Evolutionary conservation across 345 rosid species (phyloP).

Genomic region (Salix brachista): DNA sequence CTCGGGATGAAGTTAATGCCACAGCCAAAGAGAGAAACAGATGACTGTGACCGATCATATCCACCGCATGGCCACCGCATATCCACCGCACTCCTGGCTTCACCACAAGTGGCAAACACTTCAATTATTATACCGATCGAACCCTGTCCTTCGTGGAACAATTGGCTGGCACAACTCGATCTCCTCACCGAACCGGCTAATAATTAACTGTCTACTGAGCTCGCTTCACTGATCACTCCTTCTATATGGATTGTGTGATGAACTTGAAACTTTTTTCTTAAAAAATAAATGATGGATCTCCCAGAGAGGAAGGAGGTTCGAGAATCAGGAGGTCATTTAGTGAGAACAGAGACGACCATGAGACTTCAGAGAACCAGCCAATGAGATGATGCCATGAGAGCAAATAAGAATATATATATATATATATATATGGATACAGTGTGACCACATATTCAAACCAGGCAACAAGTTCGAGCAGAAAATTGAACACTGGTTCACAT

Average conservation of each 20-base stretch:
- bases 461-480: background rate
- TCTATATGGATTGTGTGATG: background rate
- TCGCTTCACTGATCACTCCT: background rate
- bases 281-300: conserved; percentile 41
- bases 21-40: no score
- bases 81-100: conserved; percentile 2
- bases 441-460: background rate
- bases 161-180: conserved; percentile 18
- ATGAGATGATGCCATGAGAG: background rate
- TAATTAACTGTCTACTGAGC: conserved; percentile 4
- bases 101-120: conserved; percentile 16
- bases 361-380: background rate
- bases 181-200: conserved; percentile 28
- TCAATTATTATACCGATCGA: conserved; percentile 19
- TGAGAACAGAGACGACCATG: background rate
- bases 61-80: conserved; percentile 3
- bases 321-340: conserved; percentile 19
- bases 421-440: background rate
- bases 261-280: background rate
- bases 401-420: background rate
- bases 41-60: background rate
- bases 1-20: no score
- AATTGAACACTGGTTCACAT: background rate
- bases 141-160: conserved; percentile 18
- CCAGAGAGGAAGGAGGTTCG: conserved; percentile 30